Percentiles rank a stretch among this genome's conserved stretches.
These are phyloP conservation scores for Colletotrichum plurivorum DNA, from an alignment of 2,329 filamentous ascomycete genomes.

Conservation along the genomic window DNA sequence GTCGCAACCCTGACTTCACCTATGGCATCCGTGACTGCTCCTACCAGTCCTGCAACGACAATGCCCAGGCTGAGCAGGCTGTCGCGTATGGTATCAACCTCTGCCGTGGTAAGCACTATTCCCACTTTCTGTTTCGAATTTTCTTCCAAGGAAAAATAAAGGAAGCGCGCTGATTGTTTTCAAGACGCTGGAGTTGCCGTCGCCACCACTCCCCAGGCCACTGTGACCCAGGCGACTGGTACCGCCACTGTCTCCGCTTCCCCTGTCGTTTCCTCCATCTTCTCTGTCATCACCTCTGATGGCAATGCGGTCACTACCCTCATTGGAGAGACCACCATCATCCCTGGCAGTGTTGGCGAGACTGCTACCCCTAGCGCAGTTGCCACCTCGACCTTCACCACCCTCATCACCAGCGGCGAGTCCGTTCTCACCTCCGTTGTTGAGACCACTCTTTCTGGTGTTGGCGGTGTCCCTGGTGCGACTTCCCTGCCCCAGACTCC, in stretches of 20 bases:
- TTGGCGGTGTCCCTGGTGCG: conserved; percentile 32
- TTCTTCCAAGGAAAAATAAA: neutral
- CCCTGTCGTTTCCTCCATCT: conserved; percentile 33
- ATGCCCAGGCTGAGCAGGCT: conserved; percentile 51
- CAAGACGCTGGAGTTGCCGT: conserved; percentile 31
- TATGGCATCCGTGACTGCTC: conserved; percentile 68
- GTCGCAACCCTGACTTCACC: conserved; percentile 61
- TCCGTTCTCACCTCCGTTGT: conserved; percentile 46
- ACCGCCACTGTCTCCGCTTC: conserved; percentile 29
- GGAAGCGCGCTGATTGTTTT: neutral
- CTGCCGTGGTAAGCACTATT: conserved; percentile 54
- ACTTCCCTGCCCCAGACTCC: conserved; percentile 17
- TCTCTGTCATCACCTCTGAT: conserved; percentile 45
- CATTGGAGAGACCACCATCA: conserved; percentile 43
- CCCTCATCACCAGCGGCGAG: conserved; percentile 42
- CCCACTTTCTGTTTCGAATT: neutral
- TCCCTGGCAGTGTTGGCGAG: conserved; percentile 11
- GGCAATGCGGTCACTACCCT: conserved; percentile 56
- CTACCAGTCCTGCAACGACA: conserved; percentile 54
- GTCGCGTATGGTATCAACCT: conserved; percentile 56
- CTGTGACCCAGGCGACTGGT: conserved; percentile 27
- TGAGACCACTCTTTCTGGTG: conserved; percentile 46
- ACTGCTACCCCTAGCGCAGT: conserved; percentile 47
- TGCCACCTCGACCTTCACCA: conserved; percentile 48
- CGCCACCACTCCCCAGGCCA: conserved; percentile 46